These are phyloP conservation scores for sunflower (Helianthus annuus) DNA, from an alignment of 129 eudicot species.

Conservation along the genomic window HanXRQr2.0-SUNRISE NC_035442.2:2913693-2914192, in stretches of 20 bases:
- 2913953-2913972: conserved; percentile 6
- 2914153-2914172: conserved; percentile 3
- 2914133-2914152: conserved; percentile 23
- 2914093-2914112: conserved; percentile 22
- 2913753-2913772: not conserved
- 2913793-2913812: too few species aligned
- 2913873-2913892: not conserved
- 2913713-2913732: not conserved
- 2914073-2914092: conserved; percentile 37
- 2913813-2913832: not conserved
- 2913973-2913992: conserved; percentile 6
- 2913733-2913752: not conserved
- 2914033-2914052: conserved; percentile 30
- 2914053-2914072: conserved; percentile 46
- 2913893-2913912: not conserved
- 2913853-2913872: not conserved
- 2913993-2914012: not conserved
- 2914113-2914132: conserved; percentile 42
- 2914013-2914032: not conserved
- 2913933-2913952: not conserved
- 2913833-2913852: not conserved
- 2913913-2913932: not conserved
- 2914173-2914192: conserved; percentile 11
- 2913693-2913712: not conserved
- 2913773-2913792: not conserved